These are phyloP conservation scores for Basidiobolus heterosporus DNA, from an alignment of 371 early-diverging fungal genomes.

Conservation along the genomic window DNA sequence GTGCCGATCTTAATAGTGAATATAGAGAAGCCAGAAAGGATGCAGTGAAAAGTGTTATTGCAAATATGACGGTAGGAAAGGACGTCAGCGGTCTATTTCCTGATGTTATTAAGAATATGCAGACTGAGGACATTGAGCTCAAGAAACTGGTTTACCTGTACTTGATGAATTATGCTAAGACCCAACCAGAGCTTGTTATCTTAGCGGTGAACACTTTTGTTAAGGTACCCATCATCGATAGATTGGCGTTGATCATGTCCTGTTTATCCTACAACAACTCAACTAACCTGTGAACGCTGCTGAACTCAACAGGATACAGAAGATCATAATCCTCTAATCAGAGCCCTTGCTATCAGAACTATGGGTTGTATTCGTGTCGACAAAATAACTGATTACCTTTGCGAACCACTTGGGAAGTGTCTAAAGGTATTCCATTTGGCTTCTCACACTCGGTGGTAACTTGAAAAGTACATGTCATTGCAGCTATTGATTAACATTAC, in stretches of 20 bases:
- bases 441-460: no score
- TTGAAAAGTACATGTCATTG: conserved; percentile 11
- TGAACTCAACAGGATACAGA: conserved; percentile 64
- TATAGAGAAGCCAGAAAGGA: conserved; percentile 87
- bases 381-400: conserved; percentile 80
- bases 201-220: conserved; percentile 93
- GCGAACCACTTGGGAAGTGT: conserved; percentile 73
- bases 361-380: conserved; percentile 87
- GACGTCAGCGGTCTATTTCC: conserved; percentile 92
- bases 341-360: conserved; percentile 92
- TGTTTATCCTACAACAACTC: conserved; percentile 9
- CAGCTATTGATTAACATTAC: not conserved
- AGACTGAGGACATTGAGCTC: conserved; percentile 90
- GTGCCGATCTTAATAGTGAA: conserved; percentile 89
- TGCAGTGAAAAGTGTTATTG: conserved; percentile 93
- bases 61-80: conserved; percentile 97
- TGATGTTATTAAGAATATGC: conserved; percentile 97
- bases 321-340: conserved; percentile 84
- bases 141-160: conserved; percentile 92
- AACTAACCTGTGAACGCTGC: conserved; percentile 19
- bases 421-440: conserved; percentile 31
- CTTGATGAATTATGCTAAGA: conserved; percentile 84
- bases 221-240: conserved; percentile 35
- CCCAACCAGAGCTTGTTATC: conserved; percentile 92
- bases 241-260: conserved; percentile 9